Evolutionary conservation across 108 stramenopile species (phyloP).

Genomic region (Nannochloropsis gaditana): DNA sequence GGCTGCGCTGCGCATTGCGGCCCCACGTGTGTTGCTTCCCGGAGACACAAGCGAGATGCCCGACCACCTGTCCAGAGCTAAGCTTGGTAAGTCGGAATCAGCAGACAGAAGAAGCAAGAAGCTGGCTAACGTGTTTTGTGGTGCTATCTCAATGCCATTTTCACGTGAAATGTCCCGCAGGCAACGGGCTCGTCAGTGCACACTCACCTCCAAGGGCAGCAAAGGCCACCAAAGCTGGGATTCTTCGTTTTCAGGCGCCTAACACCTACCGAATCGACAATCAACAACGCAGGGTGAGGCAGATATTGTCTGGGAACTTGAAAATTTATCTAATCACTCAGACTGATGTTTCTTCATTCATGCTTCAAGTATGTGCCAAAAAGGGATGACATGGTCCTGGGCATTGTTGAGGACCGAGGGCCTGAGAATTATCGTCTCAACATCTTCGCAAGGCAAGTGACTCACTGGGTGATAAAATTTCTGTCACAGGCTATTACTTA

Average conservation of each 20-base stretch:
- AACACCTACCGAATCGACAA: background rate
- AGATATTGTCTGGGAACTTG: background rate
- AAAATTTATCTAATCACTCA: background rate
- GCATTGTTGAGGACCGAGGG: slow-evolving; percentile 18
- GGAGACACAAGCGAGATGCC: background rate
- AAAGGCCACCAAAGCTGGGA: background rate
- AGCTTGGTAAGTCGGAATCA: background rate
- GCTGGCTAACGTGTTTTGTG: no score
- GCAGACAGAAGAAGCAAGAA: background rate
- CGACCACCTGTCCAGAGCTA: background rate
- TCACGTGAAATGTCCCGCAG: background rate
- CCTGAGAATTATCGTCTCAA: slow-evolving; percentile 7
- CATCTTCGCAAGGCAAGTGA: background rate
- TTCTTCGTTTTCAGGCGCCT: background rate
- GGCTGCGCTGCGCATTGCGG: background rate
- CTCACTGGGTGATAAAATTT: background rate
- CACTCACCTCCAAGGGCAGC: background rate
- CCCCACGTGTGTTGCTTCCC: background rate
- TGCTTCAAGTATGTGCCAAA: background rate
- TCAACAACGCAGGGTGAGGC: background rate
- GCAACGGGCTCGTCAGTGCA: background rate
- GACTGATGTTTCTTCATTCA: background rate
- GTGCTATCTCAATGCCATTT: no score
- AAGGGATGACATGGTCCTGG: background rate
- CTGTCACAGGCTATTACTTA: no score